Base-by-base conservation (phyloP, 345 rosid species). In the Stellera chamaejasme region DNA sequence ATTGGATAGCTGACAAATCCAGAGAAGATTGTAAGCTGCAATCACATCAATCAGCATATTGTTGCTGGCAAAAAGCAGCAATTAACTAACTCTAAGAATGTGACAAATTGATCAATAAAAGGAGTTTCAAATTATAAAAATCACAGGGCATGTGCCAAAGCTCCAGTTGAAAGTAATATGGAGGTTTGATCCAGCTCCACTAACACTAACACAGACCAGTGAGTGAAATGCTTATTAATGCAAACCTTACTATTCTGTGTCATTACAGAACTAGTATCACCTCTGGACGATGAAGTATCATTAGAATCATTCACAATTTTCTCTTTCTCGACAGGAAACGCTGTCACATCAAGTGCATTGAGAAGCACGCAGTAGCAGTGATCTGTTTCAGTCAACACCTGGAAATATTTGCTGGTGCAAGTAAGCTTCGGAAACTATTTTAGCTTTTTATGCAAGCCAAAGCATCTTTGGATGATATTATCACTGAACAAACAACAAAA, bases 1-100 rank as follows among this genome's bases (percentile, higher is more conserved):
- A 94, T 90, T 71, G 83, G 97, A 78, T 87, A 94, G 91, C 87
- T 90, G 59, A 87, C 97, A 77, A 94, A 90, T 63, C 97, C 99
- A 49, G 97, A 94, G 80, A 94, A 93, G 73, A 90, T 76, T 60
- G 97, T 94, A 71, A 90, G 86, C 97, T 85, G 95, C 82, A 79
- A 70, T 62, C 56, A 77, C 43, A 66, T 54, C 57, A 11, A 55
- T 54, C 64, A 58, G 45, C 66, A 63, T 25, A 60, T 75, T 56
- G 72, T 51, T 51, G 54, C 15, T 51, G 11, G 27, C 11, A 51
- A 13, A 51, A 51, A 10, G 36, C 13, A 27, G 54, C 28, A 48
- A 0, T 48, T 10, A 48, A 48, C 19, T 23, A 48, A 13, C 51
- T 13, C 39, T 8, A 32, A 32, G 39, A 32, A 32, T 32, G 9